phyloP scores from a whole-genome alignment of 2,329 filamentous ascomycete species.

The Aspergillus viridinutans region DNA sequence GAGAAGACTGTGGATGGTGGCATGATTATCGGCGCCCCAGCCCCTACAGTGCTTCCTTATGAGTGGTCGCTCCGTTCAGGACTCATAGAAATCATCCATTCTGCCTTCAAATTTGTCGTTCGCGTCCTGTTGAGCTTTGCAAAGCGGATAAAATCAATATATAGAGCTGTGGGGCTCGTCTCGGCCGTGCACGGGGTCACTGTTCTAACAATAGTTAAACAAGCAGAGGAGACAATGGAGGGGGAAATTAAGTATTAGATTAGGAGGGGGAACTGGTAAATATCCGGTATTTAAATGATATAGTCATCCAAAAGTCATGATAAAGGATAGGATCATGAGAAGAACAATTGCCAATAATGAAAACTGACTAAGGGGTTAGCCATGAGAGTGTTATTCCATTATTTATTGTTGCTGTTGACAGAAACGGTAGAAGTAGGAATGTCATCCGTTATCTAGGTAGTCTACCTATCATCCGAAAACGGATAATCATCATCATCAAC shows the following conservation, averaged over 20 bases:
- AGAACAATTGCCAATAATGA: neutral
- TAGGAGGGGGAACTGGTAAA: neutral
- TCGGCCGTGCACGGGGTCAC: neutral
- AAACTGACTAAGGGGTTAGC: neutral
- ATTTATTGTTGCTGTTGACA: neutral
- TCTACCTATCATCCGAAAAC: neutral
- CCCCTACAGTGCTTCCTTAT: conserved; percentile 14
- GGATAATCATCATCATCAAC: neutral
- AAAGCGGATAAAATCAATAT: conserved; percentile 3
- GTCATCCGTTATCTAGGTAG: neutral
- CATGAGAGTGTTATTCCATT: neutral
- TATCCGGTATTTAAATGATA: neutral
- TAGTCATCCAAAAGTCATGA: neutral
- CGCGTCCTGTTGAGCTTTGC: neutral
- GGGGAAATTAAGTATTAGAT: neutral
- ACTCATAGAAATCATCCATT: conserved; percentile 11
- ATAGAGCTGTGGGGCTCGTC: conserved; percentile 9
- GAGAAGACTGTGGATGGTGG: conserved; percentile 37
- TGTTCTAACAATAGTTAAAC: neutral
- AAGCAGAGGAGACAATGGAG: neutral
- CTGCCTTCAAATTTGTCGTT: conserved; percentile 4
- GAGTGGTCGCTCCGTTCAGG: conserved; percentile 12
- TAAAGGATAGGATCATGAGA: neutral
- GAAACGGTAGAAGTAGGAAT: neutral
- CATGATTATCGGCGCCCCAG: conserved; percentile 21